Conservation (phyloP, 2,329 filamentous ascomycete species). For the Mycogone perniciosa region DNA sequence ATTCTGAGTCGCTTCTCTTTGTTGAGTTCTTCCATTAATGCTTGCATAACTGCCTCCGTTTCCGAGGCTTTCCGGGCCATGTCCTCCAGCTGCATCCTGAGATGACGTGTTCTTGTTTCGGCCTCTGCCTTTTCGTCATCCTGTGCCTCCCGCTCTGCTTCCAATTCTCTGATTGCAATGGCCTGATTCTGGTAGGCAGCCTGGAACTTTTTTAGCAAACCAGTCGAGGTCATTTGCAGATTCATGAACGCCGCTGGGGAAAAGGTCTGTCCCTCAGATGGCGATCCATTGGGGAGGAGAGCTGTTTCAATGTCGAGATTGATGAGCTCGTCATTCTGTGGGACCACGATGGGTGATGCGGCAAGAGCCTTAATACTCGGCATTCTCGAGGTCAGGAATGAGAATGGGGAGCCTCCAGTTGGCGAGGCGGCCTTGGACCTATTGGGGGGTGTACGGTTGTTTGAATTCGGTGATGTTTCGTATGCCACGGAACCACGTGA, state of each 20-base stretch:
- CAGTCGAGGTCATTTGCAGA: conserved; percentile 51
- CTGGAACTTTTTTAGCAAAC: conserved; percentile 51
- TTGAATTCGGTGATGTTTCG: conserved; percentile 3
- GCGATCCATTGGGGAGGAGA: conserved; percentile 42
- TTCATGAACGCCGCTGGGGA: conserved; percentile 56
- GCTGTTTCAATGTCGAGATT: conserved; percentile 49
- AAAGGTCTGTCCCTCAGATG: conserved; percentile 43
- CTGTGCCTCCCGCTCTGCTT: conserved; percentile 47
- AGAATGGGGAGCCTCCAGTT: conserved; percentile 24
- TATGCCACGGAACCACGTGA: neutral
- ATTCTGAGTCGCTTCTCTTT: conserved; percentile 43
- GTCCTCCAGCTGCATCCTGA: conserved; percentile 55
- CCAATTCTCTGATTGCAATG: conserved; percentile 42
- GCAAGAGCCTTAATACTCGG: conserved; percentile 32
- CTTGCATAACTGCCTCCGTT: conserved; percentile 45
- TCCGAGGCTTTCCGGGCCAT: conserved; percentile 49
- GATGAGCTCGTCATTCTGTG: conserved; percentile 46
- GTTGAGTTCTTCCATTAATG: conserved; percentile 44
- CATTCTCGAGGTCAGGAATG: conserved; percentile 41
- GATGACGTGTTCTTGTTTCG: conserved; percentile 43
- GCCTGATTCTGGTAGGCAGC: conserved; percentile 51
- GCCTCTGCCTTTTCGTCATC: conserved; percentile 52
- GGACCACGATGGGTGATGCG: conserved; percentile 19
- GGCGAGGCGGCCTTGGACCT: conserved; percentile 14
- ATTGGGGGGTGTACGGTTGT: neutral